Percentiles rank a stretch among this genome's conserved stretches.
phyloP scores from a whole-genome alignment of 345 rosid species.

The Pseudoturritis turrita region DNA sequence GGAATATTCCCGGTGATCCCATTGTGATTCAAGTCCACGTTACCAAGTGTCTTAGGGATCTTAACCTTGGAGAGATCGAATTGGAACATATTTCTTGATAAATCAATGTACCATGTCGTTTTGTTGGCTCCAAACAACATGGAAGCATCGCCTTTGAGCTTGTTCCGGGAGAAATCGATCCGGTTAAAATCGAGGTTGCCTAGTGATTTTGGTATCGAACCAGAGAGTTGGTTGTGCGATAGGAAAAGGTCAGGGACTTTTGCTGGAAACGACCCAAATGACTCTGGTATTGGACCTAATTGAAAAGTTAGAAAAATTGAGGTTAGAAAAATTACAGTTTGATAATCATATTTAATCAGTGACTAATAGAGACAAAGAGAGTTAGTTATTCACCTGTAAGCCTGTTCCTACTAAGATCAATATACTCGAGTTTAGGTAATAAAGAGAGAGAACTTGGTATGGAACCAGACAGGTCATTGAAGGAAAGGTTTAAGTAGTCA shows the following conservation, averaged over 20 bases:
- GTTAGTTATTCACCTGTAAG: not conserved
- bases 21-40: constrained; percentile 64
- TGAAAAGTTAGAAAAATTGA: too few species aligned
- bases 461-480: constrained; percentile 55
- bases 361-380: not conserved
- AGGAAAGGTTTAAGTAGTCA: constrained; percentile 49
- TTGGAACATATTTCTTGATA: constrained; percentile 58
- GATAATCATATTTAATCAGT: too few species aligned
- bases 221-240: constrained; percentile 67
- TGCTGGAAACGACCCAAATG: constrained; percentile 40
- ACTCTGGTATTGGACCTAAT: too few species aligned
- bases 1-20: constrained; percentile 61
- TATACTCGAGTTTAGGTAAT: not conserved
- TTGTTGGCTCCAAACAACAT: constrained; percentile 56
- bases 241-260: constrained; percentile 35
- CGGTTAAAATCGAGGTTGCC: constrained; percentile 39
- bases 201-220: constrained; percentile 52
- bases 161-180: constrained; percentile 62
- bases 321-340: too few species aligned
- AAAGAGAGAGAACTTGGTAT: constrained; percentile 36
- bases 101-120: constrained; percentile 36
- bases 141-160: constrained; percentile 58
- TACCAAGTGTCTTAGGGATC: constrained; percentile 36
- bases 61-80: constrained; percentile 51
- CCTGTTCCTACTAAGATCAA: not conserved